Evolutionary conservation across 2,329 filamentous ascomycete genomes (phyloP).

Genomic region (Corinectria fuckeliana): DNA sequence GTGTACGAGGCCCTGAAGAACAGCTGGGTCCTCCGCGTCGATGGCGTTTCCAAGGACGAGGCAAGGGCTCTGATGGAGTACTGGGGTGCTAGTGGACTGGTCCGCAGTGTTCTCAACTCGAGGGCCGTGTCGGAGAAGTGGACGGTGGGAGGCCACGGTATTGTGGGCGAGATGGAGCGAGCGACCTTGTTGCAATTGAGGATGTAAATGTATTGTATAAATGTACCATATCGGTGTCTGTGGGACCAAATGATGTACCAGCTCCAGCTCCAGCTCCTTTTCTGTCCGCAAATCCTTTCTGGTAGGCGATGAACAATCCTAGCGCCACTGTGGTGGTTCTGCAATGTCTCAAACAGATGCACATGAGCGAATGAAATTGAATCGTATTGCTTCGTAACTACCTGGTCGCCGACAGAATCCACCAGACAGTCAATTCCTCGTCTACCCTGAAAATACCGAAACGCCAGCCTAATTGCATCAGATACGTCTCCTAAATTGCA

Average conservation of each 20-base stretch:
- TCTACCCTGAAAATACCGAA: conserved; percentile 38
- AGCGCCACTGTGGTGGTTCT: not conserved
- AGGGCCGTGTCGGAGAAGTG: conserved; percentile 79
- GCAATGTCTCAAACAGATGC: not conserved
- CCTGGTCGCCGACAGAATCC: conserved; percentile 21
- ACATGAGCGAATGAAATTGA: not conserved
- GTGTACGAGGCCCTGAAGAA: conserved; percentile 60
- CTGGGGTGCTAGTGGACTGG: conserved; percentile 84
- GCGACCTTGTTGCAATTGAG: conserved; percentile 59
- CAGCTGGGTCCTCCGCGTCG: conserved; percentile 62
- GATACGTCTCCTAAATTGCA: conserved; percentile 29
- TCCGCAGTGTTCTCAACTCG: conserved; percentile 75
- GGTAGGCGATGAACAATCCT: not conserved
- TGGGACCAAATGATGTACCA: conserved; percentile 25
- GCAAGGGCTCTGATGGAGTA: conserved; percentile 87
- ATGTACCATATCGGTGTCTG: conserved; percentile 38
- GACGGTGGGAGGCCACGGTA: conserved; percentile 80
- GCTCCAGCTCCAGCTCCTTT: conserved; percentile 9
- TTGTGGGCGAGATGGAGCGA: conserved; percentile 86
- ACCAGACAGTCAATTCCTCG: conserved; percentile 24
- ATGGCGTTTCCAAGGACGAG: conserved; percentile 76
- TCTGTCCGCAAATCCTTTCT: not conserved
- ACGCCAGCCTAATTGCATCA: conserved; percentile 40
- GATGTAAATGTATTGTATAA: conserved; percentile 46
- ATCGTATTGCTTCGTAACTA: conserved; percentile 21